phyloP scores from a whole-genome alignment of 352 stramenopile genomes.

The Paralagenidium karlingii region DNA sequence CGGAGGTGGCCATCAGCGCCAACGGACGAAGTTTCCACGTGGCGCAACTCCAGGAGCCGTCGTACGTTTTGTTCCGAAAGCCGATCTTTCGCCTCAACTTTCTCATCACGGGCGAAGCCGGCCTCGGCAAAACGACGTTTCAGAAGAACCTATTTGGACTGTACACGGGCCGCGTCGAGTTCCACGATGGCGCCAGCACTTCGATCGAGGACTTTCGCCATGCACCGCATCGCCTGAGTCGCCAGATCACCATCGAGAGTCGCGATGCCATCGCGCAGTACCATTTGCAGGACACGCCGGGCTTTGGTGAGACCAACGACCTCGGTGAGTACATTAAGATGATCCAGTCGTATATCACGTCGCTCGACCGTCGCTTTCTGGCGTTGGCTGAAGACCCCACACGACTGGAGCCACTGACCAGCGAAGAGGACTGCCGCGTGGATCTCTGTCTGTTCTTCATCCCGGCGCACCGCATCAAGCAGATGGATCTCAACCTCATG shows the following conservation, averaged over 20 bases:
- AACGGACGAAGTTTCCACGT: no score
- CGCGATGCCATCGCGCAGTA: neutral
- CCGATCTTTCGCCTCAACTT: no score
- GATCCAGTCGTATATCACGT: neutral
- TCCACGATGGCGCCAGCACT: neutral
- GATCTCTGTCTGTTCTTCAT: no score
- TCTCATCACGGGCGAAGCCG: no score
- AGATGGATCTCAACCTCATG: no score
- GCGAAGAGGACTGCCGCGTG: no score
- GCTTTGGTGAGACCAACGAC: neutral
- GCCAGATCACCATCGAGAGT: neutral
- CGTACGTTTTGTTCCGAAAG: no score
- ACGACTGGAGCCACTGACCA: no score
- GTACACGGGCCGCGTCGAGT: neutral
- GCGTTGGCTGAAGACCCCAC: neutral
- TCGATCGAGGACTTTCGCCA: neutral
- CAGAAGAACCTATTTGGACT: neutral
- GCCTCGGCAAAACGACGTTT: no score
- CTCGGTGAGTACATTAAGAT: neutral
- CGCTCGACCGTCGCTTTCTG: neutral
- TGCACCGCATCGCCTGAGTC: neutral
- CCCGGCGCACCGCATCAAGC: no score
- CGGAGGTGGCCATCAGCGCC: no score
- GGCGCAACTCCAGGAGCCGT: no score
- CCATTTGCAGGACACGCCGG: neutral